Evolutionary conservation across 2,329 filamentous ascomycete species (phyloP).

Genomic region (Colletotrichum destructivum): DNA sequence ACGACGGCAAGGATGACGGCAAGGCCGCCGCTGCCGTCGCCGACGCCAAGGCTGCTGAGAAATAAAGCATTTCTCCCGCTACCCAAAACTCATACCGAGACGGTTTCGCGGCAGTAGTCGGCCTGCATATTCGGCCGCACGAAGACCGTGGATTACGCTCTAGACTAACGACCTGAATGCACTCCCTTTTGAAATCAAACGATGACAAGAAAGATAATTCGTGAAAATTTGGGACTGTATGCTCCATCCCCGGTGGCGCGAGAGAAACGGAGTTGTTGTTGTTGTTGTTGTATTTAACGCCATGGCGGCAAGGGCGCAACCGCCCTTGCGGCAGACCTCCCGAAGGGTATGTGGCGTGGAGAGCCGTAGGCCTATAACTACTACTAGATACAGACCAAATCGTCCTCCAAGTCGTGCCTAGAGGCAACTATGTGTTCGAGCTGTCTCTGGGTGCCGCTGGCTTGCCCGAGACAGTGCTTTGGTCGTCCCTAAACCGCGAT

Average conservation of each 20-base stretch:
- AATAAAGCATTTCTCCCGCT: constrained; percentile 26
- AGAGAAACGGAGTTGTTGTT: constrained; percentile 8
- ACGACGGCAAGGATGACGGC: constrained; percentile 41
- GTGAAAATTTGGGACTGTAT: constrained; percentile 15
- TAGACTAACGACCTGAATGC: constrained; percentile 42
- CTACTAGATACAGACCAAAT: too few relatives aligned
- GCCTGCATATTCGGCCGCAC: constrained; percentile 3
- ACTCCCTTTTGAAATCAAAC: constrained; percentile 36
- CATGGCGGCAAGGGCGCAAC: too few relatives aligned
- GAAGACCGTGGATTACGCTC: constrained; percentile 28
- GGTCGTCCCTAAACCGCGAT: too few relatives aligned
- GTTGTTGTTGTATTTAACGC: too few relatives aligned
- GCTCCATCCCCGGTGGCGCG: neutral
- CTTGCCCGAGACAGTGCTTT: too few relatives aligned
- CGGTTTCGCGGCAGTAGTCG: constrained; percentile 13
- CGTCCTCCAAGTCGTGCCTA: too few relatives aligned
- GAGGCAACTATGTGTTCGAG: too few relatives aligned
- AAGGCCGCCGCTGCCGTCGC: constrained; percentile 31
- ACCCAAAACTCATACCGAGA: constrained; percentile 16
- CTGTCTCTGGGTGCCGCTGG: too few relatives aligned
- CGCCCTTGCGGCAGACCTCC: too few relatives aligned
- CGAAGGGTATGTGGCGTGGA: too few relatives aligned
- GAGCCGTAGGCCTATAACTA: too few relatives aligned
- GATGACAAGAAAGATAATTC: constrained; percentile 26
- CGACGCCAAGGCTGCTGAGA: constrained; percentile 35